Evolutionary conservation across 2,329 filamentous ascomycete genomes (phyloP).

Genomic region (Aspergillaceae sp.): DNA sequence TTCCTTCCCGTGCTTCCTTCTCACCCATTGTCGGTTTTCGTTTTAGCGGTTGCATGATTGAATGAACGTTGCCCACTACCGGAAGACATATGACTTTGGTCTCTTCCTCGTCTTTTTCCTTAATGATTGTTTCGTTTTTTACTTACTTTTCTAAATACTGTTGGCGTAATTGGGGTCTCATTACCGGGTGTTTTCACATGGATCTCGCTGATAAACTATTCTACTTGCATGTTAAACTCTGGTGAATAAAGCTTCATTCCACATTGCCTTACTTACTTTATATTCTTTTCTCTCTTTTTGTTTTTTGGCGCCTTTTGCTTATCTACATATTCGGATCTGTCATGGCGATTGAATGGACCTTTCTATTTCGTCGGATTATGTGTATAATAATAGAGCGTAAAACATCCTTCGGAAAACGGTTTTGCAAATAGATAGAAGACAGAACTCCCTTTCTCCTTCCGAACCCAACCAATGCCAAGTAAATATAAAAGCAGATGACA

Average conservation of each 20-base stretch:
- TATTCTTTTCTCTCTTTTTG: neutral
- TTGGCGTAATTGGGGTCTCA: slow-evolving; percentile 1
- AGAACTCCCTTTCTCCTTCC: slow-evolving; percentile 11
- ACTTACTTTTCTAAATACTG: neutral
- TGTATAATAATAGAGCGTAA: slow-evolving; percentile 4
- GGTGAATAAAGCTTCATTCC: neutral
- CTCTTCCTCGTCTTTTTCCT: slow-evolving; percentile 1
- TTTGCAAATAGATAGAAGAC: slow-evolving; percentile 1
- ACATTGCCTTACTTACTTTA: neutral
- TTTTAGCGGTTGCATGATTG: slow-evolving; percentile 8
- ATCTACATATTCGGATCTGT: too few species aligned
- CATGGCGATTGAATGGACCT: too few species aligned
- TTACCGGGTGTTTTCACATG: too few species aligned
- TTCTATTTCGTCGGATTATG: slow-evolving; percentile 4
- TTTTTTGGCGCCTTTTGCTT: neutral
- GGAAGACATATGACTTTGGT: too few species aligned
- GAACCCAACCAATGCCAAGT: slow-evolving; percentile 10
- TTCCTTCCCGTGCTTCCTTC: neutral
- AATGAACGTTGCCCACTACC: neutral
- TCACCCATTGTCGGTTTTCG: neutral
- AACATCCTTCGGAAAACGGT: neutral
- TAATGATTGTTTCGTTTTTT: neutral
- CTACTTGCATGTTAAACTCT: neutral
- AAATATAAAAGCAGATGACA: neutral
- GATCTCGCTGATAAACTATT: slow-evolving; percentile 4